Evolutionary conservation across 306 rosid species (phyloP), one percentile per base, ranked within the genome.

Genomic region (Acacia acuminata): DNA sequence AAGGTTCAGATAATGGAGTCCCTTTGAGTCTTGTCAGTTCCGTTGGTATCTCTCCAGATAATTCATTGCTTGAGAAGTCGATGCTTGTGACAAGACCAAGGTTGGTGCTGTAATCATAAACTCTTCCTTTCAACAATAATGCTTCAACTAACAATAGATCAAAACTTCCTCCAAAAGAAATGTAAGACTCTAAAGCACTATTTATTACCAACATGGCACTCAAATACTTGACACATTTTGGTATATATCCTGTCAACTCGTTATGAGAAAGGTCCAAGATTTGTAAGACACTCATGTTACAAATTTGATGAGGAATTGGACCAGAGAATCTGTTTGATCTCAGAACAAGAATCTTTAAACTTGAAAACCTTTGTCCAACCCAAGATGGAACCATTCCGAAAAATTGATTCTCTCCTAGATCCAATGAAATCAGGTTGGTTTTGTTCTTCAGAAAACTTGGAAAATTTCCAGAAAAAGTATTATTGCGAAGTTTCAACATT

Each of bases 311-410:
- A 13, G 69, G 36, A 63, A 63, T 12, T 63, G 69, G 65, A 20
- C 75, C n/a, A 63, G 7, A 63, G 3, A 63, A 11, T 27, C 14
- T 27, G 40, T 63, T 63, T 13, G 40, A 78, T 51, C 83, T 20
- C 3, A 84, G 80, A 32, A 82, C 42, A 64, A 84, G 80, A 63
- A 84, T 79, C 74, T 53, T 78, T 43, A 79, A 73, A 56, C 20
- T 53, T 25, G 17, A 32, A 24, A 73, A 16, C 1, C 63, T 58
- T 24, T 58, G 11, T 10, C 65, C 65, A 58, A 58, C 14, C 65
- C 65, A 58, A 20, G 65, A n/a, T 27, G 63, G 77, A 73, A 73
- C 30, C 13, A 7, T 47, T 73, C 63, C 14, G 2, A 27, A 25
- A 15, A 27, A 30, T 47, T 73, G 11, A 27, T 47, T 47, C 16